Evolutionary conservation across 306 rosid species (phyloP).

Genomic region (Gleditsia sinensis): DNA sequence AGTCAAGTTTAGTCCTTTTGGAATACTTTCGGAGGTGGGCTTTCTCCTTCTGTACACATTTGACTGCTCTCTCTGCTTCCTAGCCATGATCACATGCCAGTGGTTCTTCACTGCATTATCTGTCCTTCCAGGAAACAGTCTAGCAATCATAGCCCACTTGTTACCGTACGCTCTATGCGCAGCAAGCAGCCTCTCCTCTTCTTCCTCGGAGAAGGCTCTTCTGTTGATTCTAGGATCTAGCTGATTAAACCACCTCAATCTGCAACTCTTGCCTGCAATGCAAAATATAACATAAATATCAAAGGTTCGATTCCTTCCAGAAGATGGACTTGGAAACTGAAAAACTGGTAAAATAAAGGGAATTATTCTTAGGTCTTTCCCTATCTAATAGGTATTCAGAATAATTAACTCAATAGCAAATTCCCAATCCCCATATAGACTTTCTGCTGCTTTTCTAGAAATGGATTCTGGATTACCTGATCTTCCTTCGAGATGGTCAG

Average conservation of each 20-base stretch:
- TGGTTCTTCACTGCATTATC: constrained; percentile 97
- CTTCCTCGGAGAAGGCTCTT: constrained; percentile 72
- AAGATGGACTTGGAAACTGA: background rate
- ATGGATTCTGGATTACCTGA: constrained; percentile 60
- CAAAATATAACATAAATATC: too few relatives aligned
- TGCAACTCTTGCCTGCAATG: constrained; percentile 80
- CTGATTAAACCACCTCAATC: constrained; percentile 96
- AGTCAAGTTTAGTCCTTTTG: constrained; percentile 35
- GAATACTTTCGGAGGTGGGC: constrained; percentile 20
- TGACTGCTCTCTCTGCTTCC: constrained; percentile 72
- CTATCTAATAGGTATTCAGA: too few relatives aligned
- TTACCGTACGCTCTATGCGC: constrained; percentile 77
- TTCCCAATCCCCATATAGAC: too few relatives aligned
- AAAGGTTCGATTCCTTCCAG: background rate
- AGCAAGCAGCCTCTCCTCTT: constrained; percentile 72
- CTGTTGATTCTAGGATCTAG: constrained; percentile 85
- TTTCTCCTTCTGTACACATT: constrained; percentile 62
- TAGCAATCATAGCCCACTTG: constrained; percentile 94
- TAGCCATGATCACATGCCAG: constrained; percentile 94
- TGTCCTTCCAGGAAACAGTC: constrained; percentile 92
- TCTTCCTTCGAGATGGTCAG: constrained; percentile 80
- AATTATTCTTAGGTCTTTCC: too few relatives aligned
- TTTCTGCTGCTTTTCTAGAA: background rate
- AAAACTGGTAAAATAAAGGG: background rate
- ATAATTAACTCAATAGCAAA: too few relatives aligned